phyloP scores from a whole-genome alignment of 768 basidiomycete genomes.

The Trametes cubensis region DNA sequence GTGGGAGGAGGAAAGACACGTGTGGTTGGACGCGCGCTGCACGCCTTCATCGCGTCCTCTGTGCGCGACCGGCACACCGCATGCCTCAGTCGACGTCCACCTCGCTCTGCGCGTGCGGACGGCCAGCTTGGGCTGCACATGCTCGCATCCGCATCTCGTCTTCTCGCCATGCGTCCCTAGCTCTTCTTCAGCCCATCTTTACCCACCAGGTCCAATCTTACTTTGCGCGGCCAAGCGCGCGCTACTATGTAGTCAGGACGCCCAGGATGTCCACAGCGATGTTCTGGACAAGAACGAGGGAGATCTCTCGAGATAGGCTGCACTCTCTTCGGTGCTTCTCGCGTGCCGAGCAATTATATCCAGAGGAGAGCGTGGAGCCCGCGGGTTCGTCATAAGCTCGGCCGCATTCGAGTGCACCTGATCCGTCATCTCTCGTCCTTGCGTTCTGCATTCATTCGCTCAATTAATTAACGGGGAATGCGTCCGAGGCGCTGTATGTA shows the following conservation, averaged over 20 bases:
- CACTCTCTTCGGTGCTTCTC: not conserved
- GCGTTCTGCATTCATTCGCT: no score
- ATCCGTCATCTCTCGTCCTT: not conserved
- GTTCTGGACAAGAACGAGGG: not conserved
- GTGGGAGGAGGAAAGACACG: conserved; percentile 3
- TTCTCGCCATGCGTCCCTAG: conserved; percentile 3
- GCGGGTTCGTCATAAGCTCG: not conserved
- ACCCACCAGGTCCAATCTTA: not conserved
- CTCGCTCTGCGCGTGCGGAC: not conserved
- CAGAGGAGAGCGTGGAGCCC: not conserved
- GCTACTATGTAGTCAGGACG: no score
- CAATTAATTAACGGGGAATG: no score
- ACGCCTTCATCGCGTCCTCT: not conserved
- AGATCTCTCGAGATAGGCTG: conserved; percentile 6
- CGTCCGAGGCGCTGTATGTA: no score
- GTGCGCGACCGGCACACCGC: not conserved
- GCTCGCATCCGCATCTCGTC: not conserved
- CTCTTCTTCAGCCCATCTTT: not conserved
- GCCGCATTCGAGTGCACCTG: not conserved
- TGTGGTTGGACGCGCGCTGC: not conserved
- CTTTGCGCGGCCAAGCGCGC: not conserved
- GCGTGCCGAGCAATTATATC: no score
- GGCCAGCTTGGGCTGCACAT: not conserved
- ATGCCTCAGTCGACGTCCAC: not conserved
- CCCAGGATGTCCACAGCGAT: no score